Evolutionary conservation across 1,139 yeast species (phyloP).

Genomic region (Yamadazyma siamensis): DNA sequence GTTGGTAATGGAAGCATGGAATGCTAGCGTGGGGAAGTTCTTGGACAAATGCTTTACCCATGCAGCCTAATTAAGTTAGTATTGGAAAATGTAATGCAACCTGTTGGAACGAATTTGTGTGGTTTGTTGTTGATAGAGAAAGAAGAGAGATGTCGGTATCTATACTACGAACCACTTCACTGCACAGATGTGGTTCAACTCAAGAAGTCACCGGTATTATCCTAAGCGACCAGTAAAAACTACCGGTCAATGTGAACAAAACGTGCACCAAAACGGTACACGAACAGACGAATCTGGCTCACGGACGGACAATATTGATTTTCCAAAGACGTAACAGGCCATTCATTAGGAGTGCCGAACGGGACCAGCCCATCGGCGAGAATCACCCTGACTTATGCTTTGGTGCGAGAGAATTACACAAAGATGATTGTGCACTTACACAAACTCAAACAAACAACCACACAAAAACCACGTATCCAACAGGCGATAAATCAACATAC

Average conservation of each 20-base stretch:
- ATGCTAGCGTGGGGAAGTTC: slow-evolving; percentile 91
- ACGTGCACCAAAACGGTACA: slow-evolving; percentile 46
- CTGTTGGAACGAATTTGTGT: background rate
- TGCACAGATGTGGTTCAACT: slow-evolving; percentile 51
- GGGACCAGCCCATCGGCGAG: slow-evolving; percentile 17
- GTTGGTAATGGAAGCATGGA: slow-evolving; percentile 96
- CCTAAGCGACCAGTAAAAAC: slow-evolving; percentile 39
- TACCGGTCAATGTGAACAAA: slow-evolving; percentile 37
- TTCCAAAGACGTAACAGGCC: slow-evolving; percentile 98
- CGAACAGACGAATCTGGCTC: slow-evolving; percentile 18
- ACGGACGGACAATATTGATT: slow-evolving; percentile 60
- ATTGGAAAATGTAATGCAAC: slow-evolving; percentile 12
- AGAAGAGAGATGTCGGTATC: slow-evolving; percentile 52
- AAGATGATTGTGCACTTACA: too few species aligned
- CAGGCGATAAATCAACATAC: slow-evolving; percentile 74
- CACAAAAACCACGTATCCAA: background rate
- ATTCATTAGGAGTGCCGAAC: slow-evolving; percentile 37
- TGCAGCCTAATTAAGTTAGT: slow-evolving; percentile 80
- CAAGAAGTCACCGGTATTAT: slow-evolving; percentile 51
- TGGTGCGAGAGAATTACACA: slow-evolving; percentile 25
- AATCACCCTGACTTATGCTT: slow-evolving; percentile 75
- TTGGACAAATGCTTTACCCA: slow-evolving; percentile 96
- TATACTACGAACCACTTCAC: slow-evolving; percentile 66
- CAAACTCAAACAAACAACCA: slow-evolving; percentile 1
- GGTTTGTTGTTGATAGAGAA: background rate